Conservation (phyloP, 768 basidiomycete species). For the Mrakia blollopis region DNA sequence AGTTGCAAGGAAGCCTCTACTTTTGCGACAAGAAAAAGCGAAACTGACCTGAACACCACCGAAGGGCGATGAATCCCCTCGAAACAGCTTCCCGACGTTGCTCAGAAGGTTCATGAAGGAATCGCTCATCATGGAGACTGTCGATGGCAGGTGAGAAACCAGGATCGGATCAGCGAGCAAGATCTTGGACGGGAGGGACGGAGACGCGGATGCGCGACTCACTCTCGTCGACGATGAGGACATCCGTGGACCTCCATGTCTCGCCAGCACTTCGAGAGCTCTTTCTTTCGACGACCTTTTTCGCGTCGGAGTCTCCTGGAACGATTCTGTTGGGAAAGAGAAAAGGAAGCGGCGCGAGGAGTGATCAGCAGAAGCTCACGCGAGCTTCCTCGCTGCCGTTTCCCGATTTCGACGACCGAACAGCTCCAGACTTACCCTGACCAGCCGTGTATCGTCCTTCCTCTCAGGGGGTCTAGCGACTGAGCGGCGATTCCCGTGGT, state of each 20-base stretch:
- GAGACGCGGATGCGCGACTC: slow-evolving; percentile 36
- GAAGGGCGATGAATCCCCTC: slow-evolving; percentile 56
- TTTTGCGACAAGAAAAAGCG: neutral
- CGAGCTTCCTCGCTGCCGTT: neutral
- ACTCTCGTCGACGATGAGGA: slow-evolving; percentile 85
- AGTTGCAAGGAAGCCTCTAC: neutral
- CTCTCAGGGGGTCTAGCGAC: slow-evolving; percentile 62
- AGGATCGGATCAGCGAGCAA: neutral
- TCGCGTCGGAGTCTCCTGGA: neutral
- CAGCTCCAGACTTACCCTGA: neutral
- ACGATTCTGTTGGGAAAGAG: neutral
- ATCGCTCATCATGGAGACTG: slow-evolving; percentile 97
- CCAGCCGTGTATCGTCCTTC: slow-evolving; percentile 14
- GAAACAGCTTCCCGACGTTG: slow-evolving; percentile 46
- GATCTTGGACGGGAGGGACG: too few species aligned
- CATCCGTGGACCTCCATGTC: slow-evolving; percentile 71
- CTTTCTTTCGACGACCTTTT: neutral
- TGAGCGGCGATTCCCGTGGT: slow-evolving; percentile 97
- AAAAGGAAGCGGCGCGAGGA: neutral
- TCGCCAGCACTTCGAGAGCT: too few species aligned
- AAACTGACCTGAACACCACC: slow-evolving; percentile 79
- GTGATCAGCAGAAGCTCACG: neutral
- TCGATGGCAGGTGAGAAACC: neutral
- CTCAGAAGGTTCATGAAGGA: slow-evolving; percentile 75
- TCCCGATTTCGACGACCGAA: too few species aligned